Conservation (phyloP, 768 basidiomycete species). For the Termitomyces sp. region DNA sequence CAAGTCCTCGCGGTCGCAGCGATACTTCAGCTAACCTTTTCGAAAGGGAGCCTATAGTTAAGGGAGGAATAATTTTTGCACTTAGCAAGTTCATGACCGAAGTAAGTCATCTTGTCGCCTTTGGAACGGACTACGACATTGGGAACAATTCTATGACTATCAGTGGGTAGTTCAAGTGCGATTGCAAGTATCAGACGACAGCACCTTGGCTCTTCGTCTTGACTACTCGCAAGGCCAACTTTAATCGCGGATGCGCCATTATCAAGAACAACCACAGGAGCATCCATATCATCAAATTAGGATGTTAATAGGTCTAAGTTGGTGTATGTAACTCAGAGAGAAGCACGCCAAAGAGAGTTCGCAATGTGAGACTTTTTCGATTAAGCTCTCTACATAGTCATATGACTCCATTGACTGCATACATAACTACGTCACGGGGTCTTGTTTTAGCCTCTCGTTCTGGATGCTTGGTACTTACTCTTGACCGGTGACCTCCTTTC, state of each 20-base stretch:
- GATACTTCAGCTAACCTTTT: constrained; percentile 56
- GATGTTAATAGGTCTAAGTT: not conserved
- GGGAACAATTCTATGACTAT: constrained; percentile 51
- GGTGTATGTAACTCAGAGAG: no score
- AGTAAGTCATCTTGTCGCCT: constrained; percentile 76
- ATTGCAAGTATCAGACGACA: constrained; percentile 17
- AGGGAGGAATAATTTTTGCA: constrained; percentile 82
- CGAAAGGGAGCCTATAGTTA: constrained; percentile 81
- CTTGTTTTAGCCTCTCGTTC: no score
- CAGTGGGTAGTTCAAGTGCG: not conserved
- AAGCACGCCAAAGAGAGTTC: not conserved
- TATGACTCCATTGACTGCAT: no score
- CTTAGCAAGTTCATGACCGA: constrained; percentile 77
- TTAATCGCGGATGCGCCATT: constrained; percentile 88
- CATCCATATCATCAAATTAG: constrained; percentile 3
- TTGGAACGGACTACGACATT: constrained; percentile 88
- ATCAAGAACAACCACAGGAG: constrained; percentile 65
- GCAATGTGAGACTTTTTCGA: not conserved
- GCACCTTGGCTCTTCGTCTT: constrained; percentile 26
- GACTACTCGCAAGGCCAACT: constrained; percentile 47
- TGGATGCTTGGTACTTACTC: not conserved
- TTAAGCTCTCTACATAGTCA: not conserved
- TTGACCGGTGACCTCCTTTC: not conserved
- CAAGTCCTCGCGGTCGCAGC: constrained; percentile 4
- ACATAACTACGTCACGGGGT: not conserved